Conservation (phyloP, 2,329 filamentous ascomycete genomes). For the Pseudogymnoascus sp. region DNA sequence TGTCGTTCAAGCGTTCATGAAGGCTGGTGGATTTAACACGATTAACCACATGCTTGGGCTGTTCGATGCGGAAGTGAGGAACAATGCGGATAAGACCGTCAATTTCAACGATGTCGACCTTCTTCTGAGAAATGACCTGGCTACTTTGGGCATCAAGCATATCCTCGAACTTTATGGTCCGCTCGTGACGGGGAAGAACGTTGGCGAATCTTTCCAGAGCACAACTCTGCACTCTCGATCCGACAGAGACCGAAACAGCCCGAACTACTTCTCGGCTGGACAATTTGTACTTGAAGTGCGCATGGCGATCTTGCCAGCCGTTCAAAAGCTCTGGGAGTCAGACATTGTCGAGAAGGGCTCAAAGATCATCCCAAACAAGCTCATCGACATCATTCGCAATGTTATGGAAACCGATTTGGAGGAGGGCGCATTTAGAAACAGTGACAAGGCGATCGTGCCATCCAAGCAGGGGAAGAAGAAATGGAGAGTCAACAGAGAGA, state of each 20-base stretch:
- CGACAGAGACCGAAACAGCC: constrained; percentile 47
- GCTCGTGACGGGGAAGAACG: constrained; percentile 68
- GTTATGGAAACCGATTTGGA: constrained; percentile 76
- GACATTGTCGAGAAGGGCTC: constrained; percentile 74
- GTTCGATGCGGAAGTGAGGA: constrained; percentile 53
- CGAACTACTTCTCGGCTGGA: constrained; percentile 56
- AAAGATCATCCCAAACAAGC: constrained; percentile 65
- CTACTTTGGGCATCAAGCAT: constrained; percentile 62
- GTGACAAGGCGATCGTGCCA: constrained; percentile 47
- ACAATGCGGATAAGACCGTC: constrained; percentile 40
- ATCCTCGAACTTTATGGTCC: constrained; percentile 76
- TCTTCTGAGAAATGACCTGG: constrained; percentile 37
- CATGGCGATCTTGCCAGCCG: constrained; percentile 67
- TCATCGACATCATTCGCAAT: constrained; percentile 76
- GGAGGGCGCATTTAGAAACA: constrained; percentile 51
- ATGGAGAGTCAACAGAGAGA: constrained; percentile 45
- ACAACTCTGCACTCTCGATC: constrained; percentile 40
- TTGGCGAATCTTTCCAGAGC: constrained; percentile 68
- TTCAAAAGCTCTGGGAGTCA: constrained; percentile 78
- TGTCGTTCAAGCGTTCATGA: constrained; percentile 80
- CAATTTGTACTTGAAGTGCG: constrained; percentile 86
- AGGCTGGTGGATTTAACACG: constrained; percentile 65
- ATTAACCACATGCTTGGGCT: constrained; percentile 65
- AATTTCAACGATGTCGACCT: constrained; percentile 34
- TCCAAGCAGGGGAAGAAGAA: constrained; percentile 34